Evolutionary conservation across 306 rosid genomes (phyloP), one percentile per base, ranked within the genome.

Genomic region (Castanea mollissima): DNA sequence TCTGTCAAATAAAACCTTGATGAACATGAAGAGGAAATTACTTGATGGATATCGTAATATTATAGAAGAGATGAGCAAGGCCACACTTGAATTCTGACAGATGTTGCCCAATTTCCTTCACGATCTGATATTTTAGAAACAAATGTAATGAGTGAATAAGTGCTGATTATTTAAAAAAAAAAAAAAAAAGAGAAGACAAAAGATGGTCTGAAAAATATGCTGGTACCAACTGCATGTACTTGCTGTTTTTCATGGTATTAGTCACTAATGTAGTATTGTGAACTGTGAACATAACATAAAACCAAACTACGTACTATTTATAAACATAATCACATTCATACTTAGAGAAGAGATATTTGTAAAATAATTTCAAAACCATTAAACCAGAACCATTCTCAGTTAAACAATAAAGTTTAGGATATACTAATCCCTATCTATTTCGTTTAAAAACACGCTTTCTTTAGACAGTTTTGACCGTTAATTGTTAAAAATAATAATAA

Each of bases 21-120:
- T 21, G 7, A 75, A 57, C 21, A 25, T n/a, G 34, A 8, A 31
- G 29, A 38, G 23, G 55, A 60, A 59, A 73, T 41, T 23, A 69
- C 19, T 49, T 68, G 8, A 75, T 9, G 1, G n/a, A 25, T 35
- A 55, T 76, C n/a, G 34, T 74, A 75, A 21, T 5, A 82, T 80
- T 68, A 95, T 97, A 55, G 83, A 95, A 95, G 79, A 95, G 89
- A 86, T 95, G 99, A 71, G 99, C 99, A 14, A 95, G 89, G 79
- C 99, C 99, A 49, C 95, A 91, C 73, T 90, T 92, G 87, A 95
- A 95, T 73, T 87, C 91, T 32, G 98, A 91, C 81, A 92, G 88
- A 75, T 95, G 97, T 21, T 85, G 80, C 64, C 85, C 94, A 49
- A 95, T 91, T 88, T 92, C 98, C 77, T 87, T 92, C 32, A 85